A percentile compares a stretch with the other conserved stretches of the same genome.
Evolutionary conservation across 352 stramenopile genomes (phyloP).

Genomic region (Globisporangium cylindrosporum): DNA sequence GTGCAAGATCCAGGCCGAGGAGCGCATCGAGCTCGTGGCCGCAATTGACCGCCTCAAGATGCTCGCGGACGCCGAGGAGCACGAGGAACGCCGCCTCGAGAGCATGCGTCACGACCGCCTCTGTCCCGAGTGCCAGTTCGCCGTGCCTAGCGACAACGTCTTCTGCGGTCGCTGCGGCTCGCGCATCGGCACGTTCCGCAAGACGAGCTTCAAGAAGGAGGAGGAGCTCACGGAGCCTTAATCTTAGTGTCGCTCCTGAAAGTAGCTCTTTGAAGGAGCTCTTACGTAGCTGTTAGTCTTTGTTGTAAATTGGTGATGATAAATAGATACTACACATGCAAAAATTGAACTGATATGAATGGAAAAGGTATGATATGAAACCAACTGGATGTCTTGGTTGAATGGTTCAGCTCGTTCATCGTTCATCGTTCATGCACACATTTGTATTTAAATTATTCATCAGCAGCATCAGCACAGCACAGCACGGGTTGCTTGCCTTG

Average conservation of each 20-base stretch:
- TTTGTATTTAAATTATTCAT: slow-evolving; percentile 12
- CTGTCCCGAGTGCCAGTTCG: slow-evolving; percentile 16
- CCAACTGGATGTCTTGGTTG: background rate
- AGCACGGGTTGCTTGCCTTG: background rate
- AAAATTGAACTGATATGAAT: background rate
- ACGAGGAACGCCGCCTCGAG: slow-evolving; percentile 14
- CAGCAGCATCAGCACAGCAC: background rate
- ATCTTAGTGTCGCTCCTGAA: background rate
- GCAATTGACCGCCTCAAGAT: slow-evolving; percentile 15
- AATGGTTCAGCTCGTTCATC: background rate
- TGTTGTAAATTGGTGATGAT: background rate
- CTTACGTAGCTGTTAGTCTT: background rate
- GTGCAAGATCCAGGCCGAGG: slow-evolving; percentile 1
- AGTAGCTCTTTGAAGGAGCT: too few species aligned
- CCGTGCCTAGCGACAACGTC: slow-evolving; percentile 17
- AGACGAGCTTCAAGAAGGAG: slow-evolving; percentile 1
- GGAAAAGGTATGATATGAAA: background rate
- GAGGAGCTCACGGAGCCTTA: background rate
- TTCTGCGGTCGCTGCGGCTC: slow-evolving; percentile 17
- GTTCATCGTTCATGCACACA: background rate
- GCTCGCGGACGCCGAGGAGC: slow-evolving; percentile 17
- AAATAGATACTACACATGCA: background rate
- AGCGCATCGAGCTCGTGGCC: slow-evolving; percentile 10
- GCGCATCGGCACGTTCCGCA: slow-evolving; percentile 17
- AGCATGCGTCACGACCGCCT: slow-evolving; percentile 16